Conservation (phyloP, 164 flowering plant genomes). For the Cinnamomum chago region DNA sequence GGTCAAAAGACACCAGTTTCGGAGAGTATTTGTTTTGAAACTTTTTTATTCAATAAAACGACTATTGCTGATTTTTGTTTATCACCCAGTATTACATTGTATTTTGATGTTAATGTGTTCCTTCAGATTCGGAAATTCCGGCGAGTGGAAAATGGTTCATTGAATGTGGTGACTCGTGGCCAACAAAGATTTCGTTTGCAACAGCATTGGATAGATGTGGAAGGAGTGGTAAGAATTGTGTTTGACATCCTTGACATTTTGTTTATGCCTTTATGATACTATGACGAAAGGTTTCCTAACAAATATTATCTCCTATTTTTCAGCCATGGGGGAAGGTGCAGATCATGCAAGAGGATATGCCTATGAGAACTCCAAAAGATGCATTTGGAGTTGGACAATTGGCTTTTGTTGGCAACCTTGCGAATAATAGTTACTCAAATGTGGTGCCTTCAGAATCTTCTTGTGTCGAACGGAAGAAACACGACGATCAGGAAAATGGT, state of each 20-base stretch:
- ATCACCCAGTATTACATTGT: too few species aligned
- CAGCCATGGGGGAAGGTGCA: constrained; percentile 86
- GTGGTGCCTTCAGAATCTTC: constrained; percentile 23
- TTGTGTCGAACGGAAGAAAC: constrained; percentile 14
- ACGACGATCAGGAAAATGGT: constrained; percentile 34
- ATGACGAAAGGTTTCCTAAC: constrained; percentile 3
- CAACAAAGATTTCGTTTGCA: constrained; percentile 76
- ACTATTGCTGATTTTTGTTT: too few species aligned
- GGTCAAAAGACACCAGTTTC: too few species aligned
- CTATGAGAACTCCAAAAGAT: constrained; percentile 75
- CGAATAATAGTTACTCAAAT: constrained; percentile 11
- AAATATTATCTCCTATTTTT: constrained; percentile 3
- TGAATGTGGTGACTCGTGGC: constrained; percentile 86
- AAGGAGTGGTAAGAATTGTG: constrained; percentile 56
- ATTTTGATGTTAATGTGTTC: neutral
- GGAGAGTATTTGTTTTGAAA: too few species aligned
- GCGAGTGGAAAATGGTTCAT: constrained; percentile 72
- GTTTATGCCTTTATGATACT: neutral
- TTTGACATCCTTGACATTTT: constrained; percentile 1
- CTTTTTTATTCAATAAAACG: too few species aligned
- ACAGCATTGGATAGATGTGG: constrained; percentile 78
- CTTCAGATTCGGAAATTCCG: constrained; percentile 79
- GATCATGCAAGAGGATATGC: constrained; percentile 81
- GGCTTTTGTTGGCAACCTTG: constrained; percentile 34
- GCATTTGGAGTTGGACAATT: constrained; percentile 66